Conservation (phyloP, 2,329 filamentous ascomycete species). For the Cyphellophora attinorum region DNA sequence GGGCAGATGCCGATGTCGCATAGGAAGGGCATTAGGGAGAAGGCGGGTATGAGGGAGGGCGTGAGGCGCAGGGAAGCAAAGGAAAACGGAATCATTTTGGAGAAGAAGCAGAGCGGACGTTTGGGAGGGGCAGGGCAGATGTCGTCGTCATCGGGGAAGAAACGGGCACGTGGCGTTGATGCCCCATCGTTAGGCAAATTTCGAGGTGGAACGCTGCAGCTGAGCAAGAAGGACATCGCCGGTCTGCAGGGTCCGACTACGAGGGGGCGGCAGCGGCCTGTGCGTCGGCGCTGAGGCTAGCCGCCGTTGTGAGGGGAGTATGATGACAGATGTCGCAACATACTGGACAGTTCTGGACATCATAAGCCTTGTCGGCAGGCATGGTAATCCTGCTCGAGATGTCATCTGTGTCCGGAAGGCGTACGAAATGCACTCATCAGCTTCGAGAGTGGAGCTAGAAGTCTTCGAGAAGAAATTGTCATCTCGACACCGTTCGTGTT, state of each 20-base stretch:
- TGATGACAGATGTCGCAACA: too few relatives aligned
- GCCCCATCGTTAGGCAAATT: conserved; percentile 73
- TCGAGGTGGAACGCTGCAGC: conserved; percentile 64
- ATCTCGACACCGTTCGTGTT: too few relatives aligned
- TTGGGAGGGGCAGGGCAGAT: conserved; percentile 22
- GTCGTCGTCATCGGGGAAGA: conserved; percentile 25
- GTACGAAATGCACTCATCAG: too few relatives aligned
- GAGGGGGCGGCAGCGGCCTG: too few relatives aligned
- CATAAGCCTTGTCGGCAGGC: too few relatives aligned
- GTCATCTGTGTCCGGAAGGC: too few relatives aligned
- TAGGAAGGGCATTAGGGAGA: conserved; percentile 71
- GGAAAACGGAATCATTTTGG: conserved; percentile 85
- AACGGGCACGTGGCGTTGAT: conserved; percentile 57
- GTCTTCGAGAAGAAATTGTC: too few relatives aligned
- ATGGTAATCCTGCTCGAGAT: too few relatives aligned
- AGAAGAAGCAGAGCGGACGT: conserved; percentile 36
- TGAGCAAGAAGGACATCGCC: conserved; percentile 68
- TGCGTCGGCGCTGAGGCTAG: too few relatives aligned
- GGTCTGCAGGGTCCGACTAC: conserved; percentile 52
- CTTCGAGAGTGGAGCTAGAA: too few relatives aligned
- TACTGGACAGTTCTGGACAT: too few relatives aligned
- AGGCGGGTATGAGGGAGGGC: conserved; percentile 55
- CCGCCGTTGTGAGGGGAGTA: too few relatives aligned
- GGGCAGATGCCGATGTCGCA: conserved; percentile 83
- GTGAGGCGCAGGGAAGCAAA: conserved; percentile 67